A percentile compares a stretch with the other conserved stretches of the same genome.
Evolutionary conservation across 768 basidiomycete species (phyloP).

Genomic region (Auricularia sp.): DNA sequence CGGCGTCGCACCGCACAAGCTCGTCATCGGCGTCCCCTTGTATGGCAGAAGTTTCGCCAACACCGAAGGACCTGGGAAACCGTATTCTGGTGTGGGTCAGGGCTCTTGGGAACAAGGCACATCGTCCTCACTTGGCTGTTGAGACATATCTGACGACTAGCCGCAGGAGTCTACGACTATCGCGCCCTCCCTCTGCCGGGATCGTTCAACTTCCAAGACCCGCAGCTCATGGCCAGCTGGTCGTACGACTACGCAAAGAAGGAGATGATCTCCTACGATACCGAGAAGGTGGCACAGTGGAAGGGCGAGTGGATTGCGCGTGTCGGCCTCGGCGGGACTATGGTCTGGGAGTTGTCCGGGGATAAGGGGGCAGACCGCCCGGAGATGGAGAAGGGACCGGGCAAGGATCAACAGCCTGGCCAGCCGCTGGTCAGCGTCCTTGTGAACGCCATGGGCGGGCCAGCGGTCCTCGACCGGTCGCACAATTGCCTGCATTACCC

Average conservation of each 20-base stretch:
- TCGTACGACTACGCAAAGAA: slow-evolving; percentile 60
- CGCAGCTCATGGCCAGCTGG: slow-evolving; percentile 67
- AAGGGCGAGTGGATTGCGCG: slow-evolving; percentile 76
- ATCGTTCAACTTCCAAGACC: slow-evolving; percentile 54
- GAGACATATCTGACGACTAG: neutral
- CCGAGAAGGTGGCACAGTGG: slow-evolving; percentile 51
- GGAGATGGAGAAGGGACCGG: slow-evolving; percentile 63
- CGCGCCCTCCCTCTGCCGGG: slow-evolving; percentile 75
- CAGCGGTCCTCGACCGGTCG: slow-evolving; percentile 39
- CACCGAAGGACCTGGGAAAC: slow-evolving; percentile 68
- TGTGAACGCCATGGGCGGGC: slow-evolving; percentile 63
- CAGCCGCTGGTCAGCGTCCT: slow-evolving; percentile 63
- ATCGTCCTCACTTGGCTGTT: neutral
- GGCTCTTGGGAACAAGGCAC: slow-evolving; percentile 77
- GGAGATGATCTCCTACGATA: slow-evolving; percentile 82
- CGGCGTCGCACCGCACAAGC: slow-evolving; percentile 68
- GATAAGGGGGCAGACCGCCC: slow-evolving; percentile 64
- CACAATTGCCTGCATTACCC: slow-evolving; percentile 79
- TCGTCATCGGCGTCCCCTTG: slow-evolving; percentile 85
- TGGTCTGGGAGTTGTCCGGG: slow-evolving; percentile 91
- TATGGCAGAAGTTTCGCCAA: slow-evolving; percentile 89
- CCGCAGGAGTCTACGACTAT: slow-evolving; percentile 71
- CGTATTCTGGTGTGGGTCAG: slow-evolving; percentile 73
- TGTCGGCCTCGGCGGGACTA: slow-evolving; percentile 75
- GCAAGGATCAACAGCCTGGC: slow-evolving; percentile 65